Evolutionary conservation across 306 rosid species (phyloP).

Genomic region (Vicia villosa): DNA sequence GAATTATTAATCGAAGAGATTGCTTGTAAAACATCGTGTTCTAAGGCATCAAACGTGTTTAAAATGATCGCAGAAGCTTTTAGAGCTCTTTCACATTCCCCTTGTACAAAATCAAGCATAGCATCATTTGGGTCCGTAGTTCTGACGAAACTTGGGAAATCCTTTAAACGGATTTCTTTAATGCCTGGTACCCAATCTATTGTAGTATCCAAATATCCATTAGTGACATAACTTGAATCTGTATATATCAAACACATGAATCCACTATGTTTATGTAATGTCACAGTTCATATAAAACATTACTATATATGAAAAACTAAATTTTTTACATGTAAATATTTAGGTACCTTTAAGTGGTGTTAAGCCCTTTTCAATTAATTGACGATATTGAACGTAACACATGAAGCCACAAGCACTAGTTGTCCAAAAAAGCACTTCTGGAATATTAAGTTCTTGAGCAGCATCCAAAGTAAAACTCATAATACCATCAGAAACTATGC

Average conservation of each 20-base stretch:
- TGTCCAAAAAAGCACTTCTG: too few relatives aligned
- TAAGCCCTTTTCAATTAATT: too few relatives aligned
- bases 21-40: slow-evolving; percentile 42
- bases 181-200: slow-evolving; percentile 71
- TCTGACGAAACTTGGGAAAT: too few relatives aligned
- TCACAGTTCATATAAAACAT: background rate
- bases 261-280: too few relatives aligned
- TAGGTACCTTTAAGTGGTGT: too few relatives aligned
- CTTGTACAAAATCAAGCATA: slow-evolving; percentile 10
- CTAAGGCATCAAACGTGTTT: slow-evolving; percentile 61
- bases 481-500: slow-evolving; percentile 48
- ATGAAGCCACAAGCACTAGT: too few relatives aligned
- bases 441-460: slow-evolving; percentile 39
- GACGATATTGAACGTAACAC: too few relatives aligned
- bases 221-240: slow-evolving; percentile 52
- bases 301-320: too few relatives aligned
- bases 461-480: slow-evolving; percentile 52
- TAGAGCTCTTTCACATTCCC: slow-evolving; percentile 38
- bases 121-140: too few relatives aligned
- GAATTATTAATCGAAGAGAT: too few relatives aligned
- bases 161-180: background rate
- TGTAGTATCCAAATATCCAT: slow-evolving; percentile 55
- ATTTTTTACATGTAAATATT: too few relatives aligned
- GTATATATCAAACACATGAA: slow-evolving; percentile 15
- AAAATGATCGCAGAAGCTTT: slow-evolving; percentile 58